Conservation (phyloP, 1,139 yeast species). For the Sugiyamaella novakii region DNA sequence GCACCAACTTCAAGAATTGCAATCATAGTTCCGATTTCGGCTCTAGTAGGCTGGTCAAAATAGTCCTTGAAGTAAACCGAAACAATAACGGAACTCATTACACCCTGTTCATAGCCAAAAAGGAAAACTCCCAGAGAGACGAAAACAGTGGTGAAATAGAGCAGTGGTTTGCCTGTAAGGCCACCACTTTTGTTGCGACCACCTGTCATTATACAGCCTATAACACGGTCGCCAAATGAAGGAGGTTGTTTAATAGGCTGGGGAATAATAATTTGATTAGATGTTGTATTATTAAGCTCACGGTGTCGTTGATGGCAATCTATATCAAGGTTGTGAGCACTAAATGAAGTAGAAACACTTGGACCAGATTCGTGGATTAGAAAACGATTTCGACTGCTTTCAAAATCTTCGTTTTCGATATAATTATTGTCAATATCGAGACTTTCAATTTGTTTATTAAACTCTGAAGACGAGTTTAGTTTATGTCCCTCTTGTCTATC, state of each 20-base stretch:
- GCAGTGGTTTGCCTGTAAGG: slow-evolving; percentile 43
- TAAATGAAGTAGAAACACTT: background rate
- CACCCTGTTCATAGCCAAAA: slow-evolving; percentile 92
- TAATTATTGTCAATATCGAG: slow-evolving; percentile 30
- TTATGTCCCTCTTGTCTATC: too few relatives aligned
- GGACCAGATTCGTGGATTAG: slow-evolving; percentile 7
- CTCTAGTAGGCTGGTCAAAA: slow-evolving; percentile 70
- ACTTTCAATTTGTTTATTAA: slow-evolving; percentile 15
- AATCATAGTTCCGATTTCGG: slow-evolving; percentile 75
- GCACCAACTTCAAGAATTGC: slow-evolving; percentile 89
- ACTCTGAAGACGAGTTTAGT: slow-evolving; percentile 12
- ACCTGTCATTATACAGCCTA: slow-evolving; percentile 35
- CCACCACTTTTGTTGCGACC: slow-evolving; percentile 29
- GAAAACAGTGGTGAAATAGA: slow-evolving; percentile 76
- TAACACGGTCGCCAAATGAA: slow-evolving; percentile 30
- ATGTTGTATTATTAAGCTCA: slow-evolving; percentile 16
- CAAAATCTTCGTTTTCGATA: slow-evolving; percentile 7
- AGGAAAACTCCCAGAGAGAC: slow-evolving; percentile 82
- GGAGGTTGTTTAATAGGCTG: slow-evolving; percentile 30
- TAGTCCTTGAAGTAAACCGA: slow-evolving; percentile 72
- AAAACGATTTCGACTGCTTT: slow-evolving; percentile 3
- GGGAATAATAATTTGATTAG: slow-evolving; percentile 27
- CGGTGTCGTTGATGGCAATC: slow-evolving; percentile 21
- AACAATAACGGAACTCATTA: slow-evolving; percentile 75
- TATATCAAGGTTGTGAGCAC: too few relatives aligned